Percentiles rank a stretch among this genome's conserved stretches.
Evolutionary conservation across 345 rosid species (phyloP).

Genomic region (Pelargonium nanum): DNA sequence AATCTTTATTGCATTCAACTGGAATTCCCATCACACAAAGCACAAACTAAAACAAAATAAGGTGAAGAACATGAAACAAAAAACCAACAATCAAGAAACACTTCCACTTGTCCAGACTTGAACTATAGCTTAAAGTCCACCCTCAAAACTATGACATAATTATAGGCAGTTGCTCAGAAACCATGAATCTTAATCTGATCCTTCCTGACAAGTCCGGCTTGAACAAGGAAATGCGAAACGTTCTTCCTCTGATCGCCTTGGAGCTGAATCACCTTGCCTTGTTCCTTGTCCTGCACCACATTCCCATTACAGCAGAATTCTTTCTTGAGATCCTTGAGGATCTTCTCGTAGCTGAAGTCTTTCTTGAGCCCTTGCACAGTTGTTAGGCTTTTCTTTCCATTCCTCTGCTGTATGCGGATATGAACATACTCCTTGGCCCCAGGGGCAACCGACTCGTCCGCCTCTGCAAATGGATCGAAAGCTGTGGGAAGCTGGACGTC

Average conservation of each 20-base stretch:
- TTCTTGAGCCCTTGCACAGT: constrained; percentile 68
- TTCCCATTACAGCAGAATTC: constrained; percentile 85
- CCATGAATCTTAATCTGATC: constrained; percentile 86
- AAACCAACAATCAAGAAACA: neutral
- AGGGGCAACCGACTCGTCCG: constrained; percentile 37
- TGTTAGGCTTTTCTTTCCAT: constrained; percentile 71
- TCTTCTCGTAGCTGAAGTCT: constrained; percentile 56
- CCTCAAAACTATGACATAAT: no score
- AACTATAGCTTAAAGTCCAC: no score
- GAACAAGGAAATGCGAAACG: constrained; percentile 53
- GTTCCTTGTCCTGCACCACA: constrained; percentile 73
- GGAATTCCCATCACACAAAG: neutral
- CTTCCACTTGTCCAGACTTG: no score
- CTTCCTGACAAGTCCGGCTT: constrained; percentile 53
- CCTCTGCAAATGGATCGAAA: constrained; percentile 66
- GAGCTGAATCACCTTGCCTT: constrained; percentile 89
- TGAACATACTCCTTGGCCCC: constrained; percentile 57
- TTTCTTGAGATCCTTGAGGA: constrained; percentile 72
- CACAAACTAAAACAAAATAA: no score
- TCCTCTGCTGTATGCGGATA: constrained; percentile 67
- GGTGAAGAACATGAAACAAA: neutral
- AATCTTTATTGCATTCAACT: neutral
- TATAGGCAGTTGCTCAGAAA: constrained; percentile 22
- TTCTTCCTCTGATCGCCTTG: constrained; percentile 93
- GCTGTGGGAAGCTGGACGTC: constrained; percentile 51